phyloP scores from a whole-genome alignment of 345 rosid genomes.

The Salix exigua region DNA sequence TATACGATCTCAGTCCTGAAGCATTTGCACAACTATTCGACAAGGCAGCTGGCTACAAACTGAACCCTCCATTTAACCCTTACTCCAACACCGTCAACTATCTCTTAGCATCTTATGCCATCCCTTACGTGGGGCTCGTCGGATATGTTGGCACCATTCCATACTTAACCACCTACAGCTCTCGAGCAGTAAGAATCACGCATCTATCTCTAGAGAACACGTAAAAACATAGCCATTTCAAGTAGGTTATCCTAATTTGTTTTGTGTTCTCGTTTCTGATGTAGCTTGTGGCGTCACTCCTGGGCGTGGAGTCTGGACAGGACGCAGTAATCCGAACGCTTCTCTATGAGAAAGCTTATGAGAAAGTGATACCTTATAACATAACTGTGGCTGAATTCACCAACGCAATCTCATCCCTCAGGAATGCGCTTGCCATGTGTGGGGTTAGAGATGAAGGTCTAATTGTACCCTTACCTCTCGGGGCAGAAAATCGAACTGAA shows the following conservation, averaged over 20 bases:
- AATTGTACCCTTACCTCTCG: slow-evolving; percentile 31
- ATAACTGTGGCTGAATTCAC: slow-evolving; percentile 41
- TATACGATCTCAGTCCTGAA: slow-evolving; percentile 39
- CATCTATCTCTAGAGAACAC: background rate
- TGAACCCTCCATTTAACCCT: slow-evolving; percentile 63
- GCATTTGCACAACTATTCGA: slow-evolving; percentile 47
- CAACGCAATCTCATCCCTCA: slow-evolving; percentile 20
- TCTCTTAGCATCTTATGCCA: slow-evolving; percentile 49
- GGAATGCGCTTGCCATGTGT: slow-evolving; percentile 36
- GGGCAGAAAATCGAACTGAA: slow-evolving; percentile 34
- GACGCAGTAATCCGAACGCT: slow-evolving; percentile 58
- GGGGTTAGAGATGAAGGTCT: slow-evolving; percentile 55
- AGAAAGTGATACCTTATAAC: slow-evolving; percentile 29
- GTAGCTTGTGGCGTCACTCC: slow-evolving; percentile 51
- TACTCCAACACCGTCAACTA: slow-evolving; percentile 46
- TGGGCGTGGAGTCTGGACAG: slow-evolving; percentile 69
- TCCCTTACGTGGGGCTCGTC: slow-evolving; percentile 67
- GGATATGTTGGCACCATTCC: slow-evolving; percentile 73
- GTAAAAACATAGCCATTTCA: background rate
- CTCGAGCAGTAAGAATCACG: slow-evolving; percentile 36
- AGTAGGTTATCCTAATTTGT: no score
- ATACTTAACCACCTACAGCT: slow-evolving; percentile 27
- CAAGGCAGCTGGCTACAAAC: slow-evolving; percentile 40
- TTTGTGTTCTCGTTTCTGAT: background rate
- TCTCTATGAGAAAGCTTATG: slow-evolving; percentile 35